Base-by-base conservation (phyloP, 1,284 basidiomycete species). In the Cystobasidium slooffiae region DNA sequence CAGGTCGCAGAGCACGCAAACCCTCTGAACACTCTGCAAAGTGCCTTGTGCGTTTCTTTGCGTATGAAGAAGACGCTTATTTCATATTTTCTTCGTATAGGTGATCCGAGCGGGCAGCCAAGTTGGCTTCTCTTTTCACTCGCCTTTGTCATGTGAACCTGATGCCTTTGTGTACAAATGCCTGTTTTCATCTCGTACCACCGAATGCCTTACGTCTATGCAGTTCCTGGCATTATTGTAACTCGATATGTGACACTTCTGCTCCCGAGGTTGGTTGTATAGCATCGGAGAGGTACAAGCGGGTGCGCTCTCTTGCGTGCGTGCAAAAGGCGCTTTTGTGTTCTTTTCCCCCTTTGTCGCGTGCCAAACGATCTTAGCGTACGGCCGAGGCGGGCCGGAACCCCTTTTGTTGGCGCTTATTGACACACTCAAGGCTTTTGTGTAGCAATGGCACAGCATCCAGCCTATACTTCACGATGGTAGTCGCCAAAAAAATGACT, bases 381-480 rank as follows among this genome's bases (percentile, higher is more conserved):
- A 58, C 55, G 55, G 55, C 55, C 24, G 55, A 58, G 55, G 55
- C 55, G 55, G 55, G 37, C 55, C 55, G 55, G 31, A 22, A 37
- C 55, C 55, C 55, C 24, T 58, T 58, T 58, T 58, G 55, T 58
- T 58, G 39, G 55, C 55, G 55, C 55, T 58, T 58, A 58, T 58
- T 58, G 55, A 22, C 55, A 58, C 55, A 16, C 22, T 20, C 10
- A 58, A 58, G 55, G 24, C 55, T 58, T 58, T 58, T 58, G 55
- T 58, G 55, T 58, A 58, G 55, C 55, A 58, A 58, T 58, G 55
- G 55, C 55, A 58, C 55, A 58, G 55, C 55, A 58, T 58, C 55
- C 14, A 58, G 22, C 55, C 55, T 37, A 58, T 58, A 16, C 55
- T 58, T 58, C 10, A 58, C 55, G 55, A 58, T 39, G 55, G 22